Percentiles rank a stretch among this genome's conserved stretches.
Conservation (phyloP, 805 yeast genomes). For the Kazachstania kunashirensis region DNA sequence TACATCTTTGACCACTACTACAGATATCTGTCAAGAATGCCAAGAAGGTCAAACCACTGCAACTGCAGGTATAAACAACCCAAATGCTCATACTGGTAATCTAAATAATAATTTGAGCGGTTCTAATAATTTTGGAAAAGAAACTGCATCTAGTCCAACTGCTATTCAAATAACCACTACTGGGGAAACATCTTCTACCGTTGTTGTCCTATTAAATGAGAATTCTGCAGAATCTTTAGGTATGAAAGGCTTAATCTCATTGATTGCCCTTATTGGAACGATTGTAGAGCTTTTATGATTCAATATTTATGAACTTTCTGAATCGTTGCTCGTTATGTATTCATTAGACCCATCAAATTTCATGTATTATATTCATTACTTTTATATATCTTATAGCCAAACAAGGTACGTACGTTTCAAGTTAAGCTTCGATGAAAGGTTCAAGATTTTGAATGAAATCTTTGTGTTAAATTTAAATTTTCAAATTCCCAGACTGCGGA, state of each 20-base stretch:
- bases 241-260: background rate
- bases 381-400: no score
- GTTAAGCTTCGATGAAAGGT: no score
- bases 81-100: conserved; percentile 7
- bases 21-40: background rate
- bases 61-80: background rate
- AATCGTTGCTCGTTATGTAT: background rate
- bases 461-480: no score
- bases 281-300: conserved; percentile 3
- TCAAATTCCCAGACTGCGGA: no score
- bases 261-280: conserved; percentile 1
- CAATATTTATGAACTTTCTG: background rate
- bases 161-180: background rate
- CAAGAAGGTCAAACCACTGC: background rate
- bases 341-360: no score
- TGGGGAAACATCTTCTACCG: conserved; percentile 1
- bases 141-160: conserved; percentile 1
- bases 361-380: no score
- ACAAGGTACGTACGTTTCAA: no score
- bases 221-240: conserved; percentile 2
- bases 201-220: conserved; percentile 1
- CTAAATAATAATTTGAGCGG: conserved; percentile 1
- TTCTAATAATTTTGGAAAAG: background rate
- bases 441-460: no score
- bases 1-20: conserved; percentile 1